These are phyloP conservation scores for Protomyces inundatus DNA, from an alignment of 1,139 yeast genomes.

Conservation along the genomic window DNA sequence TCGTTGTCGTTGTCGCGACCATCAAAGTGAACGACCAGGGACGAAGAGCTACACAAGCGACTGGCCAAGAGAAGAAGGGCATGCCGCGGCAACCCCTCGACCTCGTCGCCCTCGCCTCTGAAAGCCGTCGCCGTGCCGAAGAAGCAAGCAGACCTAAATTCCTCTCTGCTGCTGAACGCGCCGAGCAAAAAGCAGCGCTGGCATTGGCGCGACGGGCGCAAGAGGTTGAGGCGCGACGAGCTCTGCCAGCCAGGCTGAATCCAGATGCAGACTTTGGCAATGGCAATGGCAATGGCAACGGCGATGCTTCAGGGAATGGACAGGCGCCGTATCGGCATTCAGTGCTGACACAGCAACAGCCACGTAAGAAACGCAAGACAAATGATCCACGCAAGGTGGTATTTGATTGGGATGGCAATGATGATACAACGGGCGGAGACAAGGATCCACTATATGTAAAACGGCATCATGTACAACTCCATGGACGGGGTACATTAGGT, in stretches of 20 bases:
- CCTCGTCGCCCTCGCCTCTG: not conserved
- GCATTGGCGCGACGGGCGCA: constrained; percentile 34
- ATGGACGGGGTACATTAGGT: constrained; percentile 31
- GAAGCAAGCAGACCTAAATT: constrained; percentile 37
- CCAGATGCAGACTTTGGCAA: not conserved
- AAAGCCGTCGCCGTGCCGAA: constrained; percentile 27
- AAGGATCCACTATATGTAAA: constrained; percentile 44
- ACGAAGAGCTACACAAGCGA: no score
- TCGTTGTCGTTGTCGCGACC: no score
- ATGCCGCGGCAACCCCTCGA: not conserved
- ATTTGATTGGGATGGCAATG: constrained; percentile 65
- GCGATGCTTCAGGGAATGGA: not conserved
- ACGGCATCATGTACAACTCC: constrained; percentile 32
- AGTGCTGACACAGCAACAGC: constrained; percentile 25
- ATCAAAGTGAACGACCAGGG: no score
- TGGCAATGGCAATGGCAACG: not conserved
- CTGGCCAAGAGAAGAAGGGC: no score
- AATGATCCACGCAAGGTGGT: constrained; percentile 45
- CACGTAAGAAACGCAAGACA: constrained; percentile 29
- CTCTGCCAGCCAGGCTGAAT: not conserved
- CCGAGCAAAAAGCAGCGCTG: constrained; percentile 44
- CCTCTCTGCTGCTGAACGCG: constrained; percentile 41
- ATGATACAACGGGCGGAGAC: constrained; percentile 52
- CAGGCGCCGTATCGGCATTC: not conserved
- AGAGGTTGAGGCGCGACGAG: not conserved